Conservation (phyloP, 2,329 filamentous ascomycete genomes). For the Colletotrichum sublineola region DNA sequence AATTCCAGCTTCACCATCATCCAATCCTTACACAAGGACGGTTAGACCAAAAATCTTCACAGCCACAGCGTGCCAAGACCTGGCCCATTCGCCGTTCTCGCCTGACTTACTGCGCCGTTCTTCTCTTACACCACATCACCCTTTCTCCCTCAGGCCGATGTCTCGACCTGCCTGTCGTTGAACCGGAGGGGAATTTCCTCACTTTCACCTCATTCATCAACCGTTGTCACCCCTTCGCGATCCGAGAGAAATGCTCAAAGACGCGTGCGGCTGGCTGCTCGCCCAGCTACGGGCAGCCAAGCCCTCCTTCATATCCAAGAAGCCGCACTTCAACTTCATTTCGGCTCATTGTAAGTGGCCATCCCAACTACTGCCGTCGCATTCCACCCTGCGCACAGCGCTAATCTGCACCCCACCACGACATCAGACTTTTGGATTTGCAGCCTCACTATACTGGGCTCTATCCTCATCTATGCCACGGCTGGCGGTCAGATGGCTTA, state of each 20-base stretch:
- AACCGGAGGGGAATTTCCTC: slow-evolving; percentile 17
- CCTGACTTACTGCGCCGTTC: neutral
- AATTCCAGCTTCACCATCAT: slow-evolving; percentile 39
- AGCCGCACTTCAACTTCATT: slow-evolving; percentile 84
- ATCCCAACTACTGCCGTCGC: slow-evolving; percentile 22
- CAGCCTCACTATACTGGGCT: slow-evolving; percentile 77
- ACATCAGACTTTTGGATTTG: slow-evolving; percentile 83
- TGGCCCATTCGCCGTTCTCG: slow-evolving; percentile 27
- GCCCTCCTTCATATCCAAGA: slow-evolving; percentile 69
- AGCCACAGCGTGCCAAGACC: slow-evolving; percentile 38
- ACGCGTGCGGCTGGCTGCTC: slow-evolving; percentile 45
- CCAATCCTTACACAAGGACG: slow-evolving; percentile 38
- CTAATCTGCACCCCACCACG: slow-evolving; percentile 25
- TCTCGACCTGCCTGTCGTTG: slow-evolving; percentile 18
- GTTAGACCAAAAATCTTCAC: slow-evolving; percentile 39
- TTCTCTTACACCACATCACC: slow-evolving; percentile 2
- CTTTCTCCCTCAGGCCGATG: slow-evolving; percentile 32
- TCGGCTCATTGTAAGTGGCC: slow-evolving; percentile 77
- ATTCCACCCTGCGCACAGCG: slow-evolving; percentile 23
- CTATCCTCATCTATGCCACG: slow-evolving; percentile 79
- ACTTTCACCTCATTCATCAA: neutral
- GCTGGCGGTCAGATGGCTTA: slow-evolving; percentile 74
- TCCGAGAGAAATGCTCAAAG: slow-evolving; percentile 50
- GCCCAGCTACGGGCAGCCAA: slow-evolving; percentile 63
- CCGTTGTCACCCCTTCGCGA: slow-evolving; percentile 15